Base-by-base conservation (phyloP, 2,329 filamentous ascomycete genomes). In the Phyllosticta citribraziliensis region DNA sequence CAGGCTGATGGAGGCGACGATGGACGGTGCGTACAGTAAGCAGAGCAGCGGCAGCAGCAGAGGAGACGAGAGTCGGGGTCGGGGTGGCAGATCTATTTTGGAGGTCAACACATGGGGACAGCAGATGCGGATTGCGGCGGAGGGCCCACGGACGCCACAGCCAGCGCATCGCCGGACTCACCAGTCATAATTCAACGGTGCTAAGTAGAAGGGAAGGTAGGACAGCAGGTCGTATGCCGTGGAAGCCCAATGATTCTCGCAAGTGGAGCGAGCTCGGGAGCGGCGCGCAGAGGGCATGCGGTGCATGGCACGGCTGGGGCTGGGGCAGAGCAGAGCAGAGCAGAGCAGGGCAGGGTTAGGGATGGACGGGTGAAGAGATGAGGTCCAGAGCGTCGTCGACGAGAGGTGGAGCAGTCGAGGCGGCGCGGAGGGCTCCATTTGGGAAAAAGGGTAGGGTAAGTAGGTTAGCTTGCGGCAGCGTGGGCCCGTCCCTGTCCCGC, bases 211-310 rank as follows among this genome's bases (percentile, higher is more conserved):
- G 54, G 53, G 54, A 35, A 62, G 61, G 64, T 63, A 51, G 60
- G 64, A 63, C 64, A 63, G 64, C 35, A 17, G 62, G 55, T 63
- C 52, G 59, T 64, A 54, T 56, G 62, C 59, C 63, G 60, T 61
- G 58, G 57, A 64, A 50, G 63, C 65, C 66, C 62, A 66, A 65
- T 65, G 62, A 63, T 67, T 53, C 56, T 64, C 65, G 66, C 63
- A 63, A 65, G 65, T 62, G 56, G 65, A 62, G 57, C 58, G 55
- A 12, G 63, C 59, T 54, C n/a, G 55, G 24, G 55, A 50, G 33
- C n/a, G 51, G 51, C 33, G 33, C 33, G 33, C 11, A 40, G 33
- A 40, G 27, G 27, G 27, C 27, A 30, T 30, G 27, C 27, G 5
- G 27, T 30, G 27, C 27, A 30, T 30, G 27, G 5, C 27, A 30